Conservation (phyloP, 768 basidiomycete genomes). For the Hemileccinum rubropunctum region DNA sequence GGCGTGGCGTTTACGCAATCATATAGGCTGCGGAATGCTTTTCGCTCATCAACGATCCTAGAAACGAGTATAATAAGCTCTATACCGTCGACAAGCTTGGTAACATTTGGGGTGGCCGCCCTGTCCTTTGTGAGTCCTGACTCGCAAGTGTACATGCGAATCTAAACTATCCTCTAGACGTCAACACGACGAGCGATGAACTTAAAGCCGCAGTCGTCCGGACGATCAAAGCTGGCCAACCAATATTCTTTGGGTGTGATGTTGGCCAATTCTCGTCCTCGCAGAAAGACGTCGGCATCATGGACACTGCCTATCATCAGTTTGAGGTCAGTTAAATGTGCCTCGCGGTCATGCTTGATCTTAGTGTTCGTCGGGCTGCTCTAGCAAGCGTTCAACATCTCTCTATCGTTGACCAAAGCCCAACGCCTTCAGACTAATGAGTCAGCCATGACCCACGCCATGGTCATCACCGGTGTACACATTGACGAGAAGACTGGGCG, state of each 20-base stretch:
- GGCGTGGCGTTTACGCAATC: not conserved
- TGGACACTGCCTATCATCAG: constrained; percentile 83
- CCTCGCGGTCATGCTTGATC: not conserved
- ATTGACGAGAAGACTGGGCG: constrained; percentile 65
- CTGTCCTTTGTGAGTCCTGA: constrained; percentile 67
- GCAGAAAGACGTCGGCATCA: constrained; percentile 58
- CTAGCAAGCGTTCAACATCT: constrained; percentile 81
- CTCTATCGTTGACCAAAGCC: constrained; percentile 77
- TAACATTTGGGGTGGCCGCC: constrained; percentile 85
- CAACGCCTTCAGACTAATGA: constrained; percentile 81
- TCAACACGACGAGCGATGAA: constrained; percentile 80
- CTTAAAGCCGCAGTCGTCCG: constrained; percentile 83
- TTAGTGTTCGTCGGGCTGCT: constrained; percentile 5
- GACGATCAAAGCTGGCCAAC: constrained; percentile 82
- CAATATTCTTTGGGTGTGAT: constrained; percentile 96
- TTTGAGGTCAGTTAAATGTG: constrained; percentile 54
- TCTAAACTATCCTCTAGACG: constrained; percentile 48
- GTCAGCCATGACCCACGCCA: constrained; percentile 89
- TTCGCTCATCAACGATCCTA: constrained; percentile 93
- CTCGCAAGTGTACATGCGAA: not conserved
- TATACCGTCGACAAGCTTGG: constrained; percentile 94
- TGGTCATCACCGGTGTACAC: constrained; percentile 88
- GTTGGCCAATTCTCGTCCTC: constrained; percentile 83
- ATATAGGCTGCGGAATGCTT: constrained; percentile 69
- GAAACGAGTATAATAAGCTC: constrained; percentile 76